Evolutionary conservation across 129 eudicot species (phyloP).

Genomic region (Flaveria linearis): DNA sequence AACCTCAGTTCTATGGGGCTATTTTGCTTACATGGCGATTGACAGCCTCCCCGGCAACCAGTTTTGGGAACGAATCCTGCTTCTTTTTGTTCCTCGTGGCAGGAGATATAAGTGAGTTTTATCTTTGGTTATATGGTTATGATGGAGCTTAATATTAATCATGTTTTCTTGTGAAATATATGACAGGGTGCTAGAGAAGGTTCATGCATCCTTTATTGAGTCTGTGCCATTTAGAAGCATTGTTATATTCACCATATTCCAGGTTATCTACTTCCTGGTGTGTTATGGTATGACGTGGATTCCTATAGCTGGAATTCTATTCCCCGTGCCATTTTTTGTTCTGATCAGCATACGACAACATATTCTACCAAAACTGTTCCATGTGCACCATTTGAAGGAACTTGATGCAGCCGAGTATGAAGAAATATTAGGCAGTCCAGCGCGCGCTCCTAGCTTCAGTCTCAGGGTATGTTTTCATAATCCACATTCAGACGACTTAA

Average conservation of each 20-base stretch:
- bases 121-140: too few species aligned
- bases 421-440: constrained; percentile 41
- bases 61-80: constrained; percentile 70
- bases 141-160: background rate
- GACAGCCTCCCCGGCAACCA: constrained; percentile 89
- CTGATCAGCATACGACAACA: constrained; percentile 45
- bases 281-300: constrained; percentile 61
- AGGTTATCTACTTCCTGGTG: constrained; percentile 39
- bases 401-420: constrained; percentile 63
- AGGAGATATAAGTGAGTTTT: constrained; percentile 66
- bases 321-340: constrained; percentile 53
- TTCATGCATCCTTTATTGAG: constrained; percentile 56
- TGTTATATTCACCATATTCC: constrained; percentile 49
- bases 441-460: constrained; percentile 29
- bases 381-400: constrained; percentile 42
- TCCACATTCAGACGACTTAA: background rate
- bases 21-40: constrained; percentile 90
- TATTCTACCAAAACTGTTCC: constrained; percentile 46
- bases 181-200: constrained; percentile 51
- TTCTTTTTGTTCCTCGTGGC: constrained; percentile 58
- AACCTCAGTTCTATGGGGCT: constrained; percentile 69
- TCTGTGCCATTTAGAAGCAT: constrained; percentile 52
- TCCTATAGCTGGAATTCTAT: constrained; percentile 57
- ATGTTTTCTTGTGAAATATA: background rate
- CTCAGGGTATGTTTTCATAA: constrained; percentile 26